A percentile compares a stretch with the other conserved stretches of the same genome.
Conservation (phyloP, 805 yeast species). For the Kodamaea kaohsiungensis region DNA sequence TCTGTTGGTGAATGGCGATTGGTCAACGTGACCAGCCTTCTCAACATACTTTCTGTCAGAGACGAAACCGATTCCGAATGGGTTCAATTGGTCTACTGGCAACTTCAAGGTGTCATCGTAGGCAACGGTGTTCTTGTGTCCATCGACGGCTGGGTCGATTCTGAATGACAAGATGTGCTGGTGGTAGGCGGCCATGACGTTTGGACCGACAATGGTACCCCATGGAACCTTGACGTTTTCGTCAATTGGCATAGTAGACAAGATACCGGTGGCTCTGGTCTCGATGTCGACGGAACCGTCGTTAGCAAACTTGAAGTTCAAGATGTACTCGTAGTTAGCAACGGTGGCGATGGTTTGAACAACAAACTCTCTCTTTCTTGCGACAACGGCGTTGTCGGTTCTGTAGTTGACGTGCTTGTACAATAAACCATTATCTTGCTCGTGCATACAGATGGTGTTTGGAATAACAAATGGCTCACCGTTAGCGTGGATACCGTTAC, state of each 20-base stretch:
- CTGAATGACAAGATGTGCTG: conserved; percentile 80
- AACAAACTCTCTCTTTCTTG: conserved; percentile 77
- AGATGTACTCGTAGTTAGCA: conserved; percentile 78
- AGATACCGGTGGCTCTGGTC: conserved; percentile 83
- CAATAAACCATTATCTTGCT: conserved; percentile 73
- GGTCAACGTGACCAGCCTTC: conserved; percentile 70
- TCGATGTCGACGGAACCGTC: conserved; percentile 79
- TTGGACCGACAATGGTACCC: conserved; percentile 79
- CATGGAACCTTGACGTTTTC: conserved; percentile 64
- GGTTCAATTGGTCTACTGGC: conserved; percentile 57
- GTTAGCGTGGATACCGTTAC: conserved; percentile 51
- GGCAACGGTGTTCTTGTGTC: conserved; percentile 72
- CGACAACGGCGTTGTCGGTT: conserved; percentile 66
- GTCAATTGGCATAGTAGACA: conserved; percentile 82
- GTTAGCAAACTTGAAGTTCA: conserved; percentile 71
- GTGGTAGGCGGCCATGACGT: conserved; percentile 81
- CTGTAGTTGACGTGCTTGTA: conserved; percentile 82
- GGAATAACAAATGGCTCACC: conserved; percentile 67
- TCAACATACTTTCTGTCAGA: conserved; percentile 65
- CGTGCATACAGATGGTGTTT: conserved; percentile 78
- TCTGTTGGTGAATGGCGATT: conserved; percentile 74
- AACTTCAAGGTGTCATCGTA: conserved; percentile 69
- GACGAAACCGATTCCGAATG: conserved; percentile 68
- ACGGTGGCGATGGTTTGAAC: conserved; percentile 83
- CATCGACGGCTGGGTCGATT: conserved; percentile 81